Base-by-base conservation (phyloP, 2,329 filamentous ascomycete species). In the Macroventuria anomochaeta region DNA sequence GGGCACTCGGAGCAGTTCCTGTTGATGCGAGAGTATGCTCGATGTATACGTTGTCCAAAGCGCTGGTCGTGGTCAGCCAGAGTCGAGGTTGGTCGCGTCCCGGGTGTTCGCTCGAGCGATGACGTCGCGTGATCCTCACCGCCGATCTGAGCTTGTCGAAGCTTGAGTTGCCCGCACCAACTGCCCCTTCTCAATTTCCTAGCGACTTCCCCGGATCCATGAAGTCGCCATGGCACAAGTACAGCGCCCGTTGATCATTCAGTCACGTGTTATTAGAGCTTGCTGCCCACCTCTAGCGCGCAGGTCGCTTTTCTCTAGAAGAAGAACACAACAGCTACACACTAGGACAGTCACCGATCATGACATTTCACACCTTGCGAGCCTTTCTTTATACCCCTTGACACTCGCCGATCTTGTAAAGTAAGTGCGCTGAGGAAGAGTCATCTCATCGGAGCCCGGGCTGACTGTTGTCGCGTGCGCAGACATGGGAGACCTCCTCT, bases 401-500 rank as follows among this genome's bases (percentile, higher is more conserved):
- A 95, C 91, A 21, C 84, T 99, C 28, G 87, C 88, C 53, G 95
- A 97, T 70, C 82, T 99, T 5, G 89, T 97, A 65, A 93, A 88
- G 89, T 96, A 81, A 64, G 80, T 47, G 47, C 41, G 36, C 43
- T 38, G 28, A 5, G 13, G 5, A 10, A 2, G 2, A 8, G 6
- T 5, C 17, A 29, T n/a, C 38, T 15, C 7, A 21, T 2, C 13
- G 13, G 36, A 29, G 7, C 5, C 7, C 11, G 11, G 25, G 42
- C 54, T 63, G 51, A 70, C 47, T 8, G 12, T 34, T 37, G 46
- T 53, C 43, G 54, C 53, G 48, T 53, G 28, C 55, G 20, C 53
- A 86, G 84, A 72, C 84, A 88, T 76, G 95, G 95, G 56, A 87
- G 90, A 6, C 93, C 93, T 26, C 93, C 95, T 0, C 84, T 97